A percentile compares a stretch with the other conserved stretches of the same genome.
Conservation (phyloP, 2,329 filamentous ascomycete genomes). For the Cercospora sp. region DNA sequence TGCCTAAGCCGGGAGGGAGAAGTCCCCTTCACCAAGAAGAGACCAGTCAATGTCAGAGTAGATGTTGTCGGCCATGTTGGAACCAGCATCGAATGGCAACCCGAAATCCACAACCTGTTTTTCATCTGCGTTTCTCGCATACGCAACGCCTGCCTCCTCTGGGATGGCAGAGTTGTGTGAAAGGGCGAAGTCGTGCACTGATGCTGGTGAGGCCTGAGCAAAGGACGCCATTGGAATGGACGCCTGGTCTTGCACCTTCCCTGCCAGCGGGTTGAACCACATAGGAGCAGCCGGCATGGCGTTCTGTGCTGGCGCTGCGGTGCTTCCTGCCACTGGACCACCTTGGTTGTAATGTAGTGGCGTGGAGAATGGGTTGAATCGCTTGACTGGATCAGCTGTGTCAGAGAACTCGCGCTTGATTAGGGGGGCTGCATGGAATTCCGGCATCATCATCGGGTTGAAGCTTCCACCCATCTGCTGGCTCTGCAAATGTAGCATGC, state of each 20-base stretch:
- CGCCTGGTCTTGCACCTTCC: background rate
- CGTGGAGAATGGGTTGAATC: background rate
- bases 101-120: background rate
- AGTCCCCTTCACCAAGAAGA: background rate
- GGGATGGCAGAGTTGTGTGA: background rate
- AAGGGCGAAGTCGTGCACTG: background rate
- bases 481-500: background rate
- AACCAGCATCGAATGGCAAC: background rate
- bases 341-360: background rate
- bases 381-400: conserved; percentile 1
- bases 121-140: background rate
- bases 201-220: background rate
- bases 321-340: background rate
- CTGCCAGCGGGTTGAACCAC: background rate
- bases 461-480: background rate
- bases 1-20: background rate
- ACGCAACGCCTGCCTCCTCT: background rate
- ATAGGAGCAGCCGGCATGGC: background rate
- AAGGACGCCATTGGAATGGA: background rate
- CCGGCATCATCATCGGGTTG: background rate
- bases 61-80: background rate
- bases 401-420: background rate
- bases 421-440: background rate
- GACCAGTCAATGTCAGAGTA: conserved; percentile 10
- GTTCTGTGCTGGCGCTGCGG: background rate